A percentile compares a stretch with the other conserved stretches of the same genome.
Conservation (phyloP, 345 rosid genomes). For the Erysimum cheiranthoides region DNA sequence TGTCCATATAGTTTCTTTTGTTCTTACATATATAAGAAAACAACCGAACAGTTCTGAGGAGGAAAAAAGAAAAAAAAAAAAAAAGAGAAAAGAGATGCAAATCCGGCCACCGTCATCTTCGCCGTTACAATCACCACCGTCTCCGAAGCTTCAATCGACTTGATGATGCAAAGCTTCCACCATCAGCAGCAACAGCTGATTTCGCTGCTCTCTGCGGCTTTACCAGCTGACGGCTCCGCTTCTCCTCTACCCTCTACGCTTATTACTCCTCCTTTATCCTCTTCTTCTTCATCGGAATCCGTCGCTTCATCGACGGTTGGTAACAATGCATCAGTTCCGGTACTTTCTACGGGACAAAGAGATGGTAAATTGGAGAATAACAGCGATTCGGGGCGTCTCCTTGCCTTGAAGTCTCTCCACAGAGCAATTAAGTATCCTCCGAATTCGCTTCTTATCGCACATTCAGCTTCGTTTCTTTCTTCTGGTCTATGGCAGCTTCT, state of each 20-base stretch:
- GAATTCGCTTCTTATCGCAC: constrained; percentile 80
- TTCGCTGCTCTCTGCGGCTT: constrained; percentile 75
- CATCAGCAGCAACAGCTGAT: constrained; percentile 84
- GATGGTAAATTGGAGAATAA: constrained; percentile 49
- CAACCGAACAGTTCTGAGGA: background rate
- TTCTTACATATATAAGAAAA: background rate
- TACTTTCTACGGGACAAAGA: constrained; percentile 29
- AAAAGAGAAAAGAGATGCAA: constrained; percentile 28
- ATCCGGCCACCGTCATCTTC: constrained; percentile 39
- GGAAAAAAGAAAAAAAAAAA: background rate
- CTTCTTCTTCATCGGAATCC: constrained; percentile 32
- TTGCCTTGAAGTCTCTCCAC: constrained; percentile 79
- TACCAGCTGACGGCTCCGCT: constrained; percentile 60
- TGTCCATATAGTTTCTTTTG: constrained; percentile 5
- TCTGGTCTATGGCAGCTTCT: constrained; percentile 86
- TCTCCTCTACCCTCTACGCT: constrained; percentile 32
- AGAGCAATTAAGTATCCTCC: constrained; percentile 83
- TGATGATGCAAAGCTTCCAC: constrained; percentile 67
- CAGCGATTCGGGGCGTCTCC: constrained; percentile 66
- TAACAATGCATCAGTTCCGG: constrained; percentile 19
- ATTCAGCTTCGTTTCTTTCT: constrained; percentile 81
- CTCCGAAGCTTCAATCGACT: constrained; percentile 21
- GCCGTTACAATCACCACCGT: constrained; percentile 38
- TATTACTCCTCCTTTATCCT: constrained; percentile 13
- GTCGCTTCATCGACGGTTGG: constrained; percentile 24